Evolutionary conservation across 129 eudicot species (phyloP).

Genomic region (Chrysanthemum makinoi): DNA sequence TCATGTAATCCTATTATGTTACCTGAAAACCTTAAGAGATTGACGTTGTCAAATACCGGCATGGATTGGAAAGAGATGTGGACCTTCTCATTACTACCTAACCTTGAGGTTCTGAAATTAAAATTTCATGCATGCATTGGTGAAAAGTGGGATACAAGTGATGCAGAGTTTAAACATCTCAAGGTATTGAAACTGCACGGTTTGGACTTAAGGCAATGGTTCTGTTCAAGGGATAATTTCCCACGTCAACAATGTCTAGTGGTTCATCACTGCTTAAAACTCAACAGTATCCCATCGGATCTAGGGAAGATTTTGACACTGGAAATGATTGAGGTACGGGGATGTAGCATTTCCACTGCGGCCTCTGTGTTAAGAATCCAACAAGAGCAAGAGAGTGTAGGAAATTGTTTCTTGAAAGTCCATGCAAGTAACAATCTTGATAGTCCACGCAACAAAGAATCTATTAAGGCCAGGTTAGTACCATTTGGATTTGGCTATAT

Average conservation of each 20-base stretch:
- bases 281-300: slow-evolving; percentile 17
- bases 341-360: too few relatives aligned
- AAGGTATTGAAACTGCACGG: slow-evolving; percentile 27
- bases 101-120: slow-evolving; percentile 30
- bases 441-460: too few relatives aligned
- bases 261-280: slow-evolving; percentile 16
- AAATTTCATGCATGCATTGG: slow-evolving; percentile 9
- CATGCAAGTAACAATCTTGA: background rate
- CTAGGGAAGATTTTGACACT: slow-evolving; percentile 25
- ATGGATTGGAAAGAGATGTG: slow-evolving; percentile 29
- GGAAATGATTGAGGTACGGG: slow-evolving; percentile 17
- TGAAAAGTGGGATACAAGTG: slow-evolving; percentile 16
- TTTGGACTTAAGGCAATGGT: slow-evolving; percentile 14
- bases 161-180: slow-evolving; percentile 10
- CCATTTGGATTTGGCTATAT: too few relatives aligned
- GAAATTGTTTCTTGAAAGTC: too few relatives aligned
- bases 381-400: too few relatives aligned
- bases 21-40: slow-evolving; percentile 26
- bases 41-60: slow-evolving; percentile 5
- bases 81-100: background rate
- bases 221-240: slow-evolving; percentile 1
- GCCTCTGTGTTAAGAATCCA: too few relatives aligned
- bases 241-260: slow-evolving; percentile 20
- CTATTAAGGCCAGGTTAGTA: too few relatives aligned
- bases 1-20: slow-evolving; percentile 10